Evolutionary conservation across 257 asterid genomes (phyloP).

Genomic region (Gardenia jasminoides): DNA sequence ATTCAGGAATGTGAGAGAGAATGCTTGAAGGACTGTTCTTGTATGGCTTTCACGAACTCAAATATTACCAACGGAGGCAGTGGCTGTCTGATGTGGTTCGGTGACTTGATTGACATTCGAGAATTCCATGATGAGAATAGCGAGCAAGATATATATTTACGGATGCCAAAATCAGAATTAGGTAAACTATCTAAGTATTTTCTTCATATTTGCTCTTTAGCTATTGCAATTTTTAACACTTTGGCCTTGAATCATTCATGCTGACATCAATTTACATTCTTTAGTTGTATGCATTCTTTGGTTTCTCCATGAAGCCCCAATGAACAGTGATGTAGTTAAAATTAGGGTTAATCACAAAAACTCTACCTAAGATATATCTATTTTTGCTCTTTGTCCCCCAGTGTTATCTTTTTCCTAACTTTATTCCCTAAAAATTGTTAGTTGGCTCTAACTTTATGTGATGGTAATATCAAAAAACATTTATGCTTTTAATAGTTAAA

Average conservation of each 20-base stretch:
- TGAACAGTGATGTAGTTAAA: too few relatives aligned
- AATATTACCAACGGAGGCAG: slow-evolving; percentile 17
- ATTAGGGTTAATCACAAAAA: too few relatives aligned
- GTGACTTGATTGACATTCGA: slow-evolving; percentile 20
- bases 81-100: slow-evolving; percentile 26
- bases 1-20: slow-evolving; percentile 19
- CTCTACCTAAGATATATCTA: too few relatives aligned
- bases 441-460: too few relatives aligned
- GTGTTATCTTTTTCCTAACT: too few relatives aligned
- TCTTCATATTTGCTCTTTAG: not conserved
- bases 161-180: slow-evolving; percentile 26
- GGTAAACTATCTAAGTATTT: slow-evolving; percentile 14
- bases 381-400: too few relatives aligned
- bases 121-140: not conserved
- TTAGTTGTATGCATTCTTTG: too few relatives aligned
- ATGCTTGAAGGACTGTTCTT: slow-evolving; percentile 24
- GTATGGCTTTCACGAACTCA: slow-evolving; percentile 25
- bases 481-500: too few relatives aligned
- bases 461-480: too few relatives aligned
- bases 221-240: not conserved
- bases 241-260: not conserved
- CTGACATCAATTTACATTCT: not conserved
- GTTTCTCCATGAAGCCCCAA: too few relatives aligned
- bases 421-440: too few relatives aligned
- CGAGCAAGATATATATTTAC: slow-evolving; percentile 20